phyloP scores from a whole-genome alignment of 2,329 filamentous ascomycete species.

The Fusarium lateritium region DNA sequence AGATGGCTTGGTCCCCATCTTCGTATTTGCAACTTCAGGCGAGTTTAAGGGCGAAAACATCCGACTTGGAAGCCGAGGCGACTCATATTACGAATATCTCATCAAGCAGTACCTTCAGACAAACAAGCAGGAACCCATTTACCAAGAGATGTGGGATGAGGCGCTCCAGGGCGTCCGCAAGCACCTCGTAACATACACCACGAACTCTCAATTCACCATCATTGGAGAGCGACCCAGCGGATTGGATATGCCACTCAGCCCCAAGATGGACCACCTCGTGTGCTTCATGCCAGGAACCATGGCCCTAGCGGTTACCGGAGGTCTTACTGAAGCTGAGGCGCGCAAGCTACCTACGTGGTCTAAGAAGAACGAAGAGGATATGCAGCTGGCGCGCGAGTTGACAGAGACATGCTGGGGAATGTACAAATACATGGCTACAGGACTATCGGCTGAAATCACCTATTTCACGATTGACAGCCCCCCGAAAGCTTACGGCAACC shows the following conservation, averaged over 20 bases:
- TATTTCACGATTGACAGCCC: slow-evolving; percentile 85
- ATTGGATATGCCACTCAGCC: slow-evolving; percentile 74
- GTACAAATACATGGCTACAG: slow-evolving; percentile 91
- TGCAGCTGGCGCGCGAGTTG: slow-evolving; percentile 87
- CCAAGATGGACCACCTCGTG: slow-evolving; percentile 98
- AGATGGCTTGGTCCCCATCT: slow-evolving; percentile 93
- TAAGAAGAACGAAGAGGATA: slow-evolving; percentile 85
- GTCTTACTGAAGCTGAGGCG: slow-evolving; percentile 81
- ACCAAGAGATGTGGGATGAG: slow-evolving; percentile 94
- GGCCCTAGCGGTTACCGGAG: slow-evolving; percentile 87
- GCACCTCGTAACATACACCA: slow-evolving; percentile 91
- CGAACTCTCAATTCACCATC: slow-evolving; percentile 85
- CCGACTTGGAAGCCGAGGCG: slow-evolving; percentile 90
- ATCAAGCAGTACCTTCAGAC: slow-evolving; percentile 99
- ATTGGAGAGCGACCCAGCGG: slow-evolving; percentile 88
- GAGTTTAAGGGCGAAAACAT: slow-evolving; percentile 88
- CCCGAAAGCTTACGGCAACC: slow-evolving; percentile 70
- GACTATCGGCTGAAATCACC: slow-evolving; percentile 94
- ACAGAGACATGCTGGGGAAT: slow-evolving; percentile 99
- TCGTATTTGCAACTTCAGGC: slow-evolving; percentile 84
- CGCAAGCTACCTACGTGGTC: slow-evolving; percentile 81
- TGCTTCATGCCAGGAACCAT: slow-evolving; percentile 99
- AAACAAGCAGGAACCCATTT: slow-evolving; percentile 85
- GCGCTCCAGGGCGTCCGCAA: slow-evolving; percentile 88
- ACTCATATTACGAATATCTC: slow-evolving; percentile 99